Evolutionary conservation across 1,284 basidiomycete species (phyloP), one percentile per base, ranked within the genome.

Genomic region (Heterobasidion annosum): DNA sequence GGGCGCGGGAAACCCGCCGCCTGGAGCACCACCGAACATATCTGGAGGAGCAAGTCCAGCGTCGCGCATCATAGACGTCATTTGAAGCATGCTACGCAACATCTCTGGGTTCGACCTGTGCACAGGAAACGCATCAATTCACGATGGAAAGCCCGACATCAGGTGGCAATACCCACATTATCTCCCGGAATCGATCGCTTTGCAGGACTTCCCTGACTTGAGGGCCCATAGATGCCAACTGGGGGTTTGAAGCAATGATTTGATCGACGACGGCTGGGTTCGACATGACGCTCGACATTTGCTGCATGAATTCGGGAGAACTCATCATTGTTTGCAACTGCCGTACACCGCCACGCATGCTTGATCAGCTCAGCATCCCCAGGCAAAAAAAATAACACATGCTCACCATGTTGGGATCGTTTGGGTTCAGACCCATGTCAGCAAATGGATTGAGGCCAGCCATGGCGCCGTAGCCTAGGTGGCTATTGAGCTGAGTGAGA

Each of bases 391-490:
- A 55, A 34, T 37, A 19, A 42, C 2, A 16, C 19, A n/a, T 4
- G 59, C 80, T 62, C 59, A 91, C 89, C 81, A 94, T 90, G 66
- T 96, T 95, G 1, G 92, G 93, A 65, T 94, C 93, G 62, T 88
- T 88, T 4, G 81, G 74, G 65, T 97, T 97, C 51, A 93, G 60
- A 8, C 92, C 88, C 79, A 94, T 82, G 3, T 86, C 87, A 1
- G 85, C 78, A 62, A 97, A 96, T 0, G 93, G 93, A 64, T 96
- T 95, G 65, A 93, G 76, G 3, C 86, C 88, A 0, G 83, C 85
- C 79, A 89, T 81, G 34, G 78, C 73, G 4, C 87, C 88, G 61
- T 82, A 88, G 1, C 82, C 87, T 66, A 79, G 69, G 62, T 83
- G 82, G 8, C 81, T 74, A 64, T 90, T 91, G 47, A 91, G 74